Evolutionary conservation across 2,329 filamentous ascomycete species (phyloP), one percentile per base, ranked within the genome.

Genomic region (Pyrenophora teres): DNA sequence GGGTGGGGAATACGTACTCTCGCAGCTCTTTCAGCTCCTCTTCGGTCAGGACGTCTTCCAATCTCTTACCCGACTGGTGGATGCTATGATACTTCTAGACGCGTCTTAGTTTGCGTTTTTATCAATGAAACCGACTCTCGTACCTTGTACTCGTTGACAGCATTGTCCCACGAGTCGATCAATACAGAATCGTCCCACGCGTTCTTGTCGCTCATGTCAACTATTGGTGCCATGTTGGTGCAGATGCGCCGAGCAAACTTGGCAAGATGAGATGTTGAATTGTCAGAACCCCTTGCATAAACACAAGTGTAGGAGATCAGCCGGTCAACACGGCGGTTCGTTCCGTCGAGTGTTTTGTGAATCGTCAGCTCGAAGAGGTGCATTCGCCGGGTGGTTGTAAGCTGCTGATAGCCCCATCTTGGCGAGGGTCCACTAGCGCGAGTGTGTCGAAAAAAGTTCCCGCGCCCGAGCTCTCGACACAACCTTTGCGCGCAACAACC

Each of bases 181-280:
- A 73, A 50, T 32, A 67, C 67, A 30, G 68, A 68, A 62, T 75
- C 73, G 59, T 75, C 73, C 73, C 69, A 74, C n/a, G 65, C 66
- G 50, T 69, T 63, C 38, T 56, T 56, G 52, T 72, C 67, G 32
- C 58, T 63, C 51, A 72, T 62, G 38, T 62, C 65, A 16, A 72
- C 57, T 12, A 52, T 54, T 13, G 62, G 58, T 25, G 59, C 59
- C 65, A 69, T 71, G 18, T 41, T 53, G 44, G 8, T 23, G 16
- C 23, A 43, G 30, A 18, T 41, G 10, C 27, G 27, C 19, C 16
- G 15, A 25, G 16, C 37, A n/a, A 13, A 18, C 31, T 40, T 21
- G 27, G 25, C 12, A 19, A 23, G 21, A 15, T 36, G 13, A 8
- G 21, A 7, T 35, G 23, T 37, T 8, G 16, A 25, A 19, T 36